Evolutionary conservation across 1,284 basidiomycete genomes (phyloP).

Genomic region (Austroboletus novae-zelandiae): DNA sequence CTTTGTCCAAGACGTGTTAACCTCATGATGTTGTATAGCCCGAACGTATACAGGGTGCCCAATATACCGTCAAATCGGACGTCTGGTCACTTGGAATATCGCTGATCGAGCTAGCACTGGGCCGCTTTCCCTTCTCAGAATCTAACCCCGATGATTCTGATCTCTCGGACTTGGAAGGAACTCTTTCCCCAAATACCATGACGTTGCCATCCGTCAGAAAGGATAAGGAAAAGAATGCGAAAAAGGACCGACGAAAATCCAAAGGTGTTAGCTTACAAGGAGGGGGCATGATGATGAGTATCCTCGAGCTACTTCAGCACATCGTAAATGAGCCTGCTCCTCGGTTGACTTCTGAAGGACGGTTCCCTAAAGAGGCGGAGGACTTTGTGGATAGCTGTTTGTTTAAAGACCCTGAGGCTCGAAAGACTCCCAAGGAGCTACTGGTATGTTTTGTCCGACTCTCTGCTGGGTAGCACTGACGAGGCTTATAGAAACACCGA

Average conservation of each 20-base stretch:
- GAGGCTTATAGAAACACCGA: conserved; percentile 46
- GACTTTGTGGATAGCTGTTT: conserved; percentile 83
- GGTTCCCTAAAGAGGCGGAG: conserved; percentile 70
- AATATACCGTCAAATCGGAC: conserved; percentile 97
- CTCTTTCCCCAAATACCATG: conserved; percentile 56
- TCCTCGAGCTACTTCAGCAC: conserved; percentile 94
- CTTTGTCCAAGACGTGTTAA: conserved; percentile 2
- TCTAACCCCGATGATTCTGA: conserved; percentile 63
- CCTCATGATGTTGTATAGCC: conserved; percentile 55
- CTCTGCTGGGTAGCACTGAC: conserved; percentile 3
- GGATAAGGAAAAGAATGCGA: conserved; percentile 38
- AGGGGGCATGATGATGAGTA: conserved; percentile 93
- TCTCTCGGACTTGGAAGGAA: conserved; percentile 68
- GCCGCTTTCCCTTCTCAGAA: conserved; percentile 90
- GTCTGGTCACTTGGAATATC: conserved; percentile 97
- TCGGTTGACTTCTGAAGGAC: conserved; percentile 63
- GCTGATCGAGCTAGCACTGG: conserved; percentile 90
- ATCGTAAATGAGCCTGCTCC: conserved; percentile 98
- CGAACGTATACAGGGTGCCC: conserved; percentile 96
- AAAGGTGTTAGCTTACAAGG: conserved; percentile 88
- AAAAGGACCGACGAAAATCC: conserved; percentile 62
- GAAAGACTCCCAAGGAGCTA: conserved; percentile 80
- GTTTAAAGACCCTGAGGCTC: conserved; percentile 74
- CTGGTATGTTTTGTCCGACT: conserved; percentile 48
- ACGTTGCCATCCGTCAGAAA: conserved; percentile 31